Evolutionary conservation across 2,329 filamentous ascomycete species (phyloP).

Genomic region (Ploettnerulaceae sp.): DNA sequence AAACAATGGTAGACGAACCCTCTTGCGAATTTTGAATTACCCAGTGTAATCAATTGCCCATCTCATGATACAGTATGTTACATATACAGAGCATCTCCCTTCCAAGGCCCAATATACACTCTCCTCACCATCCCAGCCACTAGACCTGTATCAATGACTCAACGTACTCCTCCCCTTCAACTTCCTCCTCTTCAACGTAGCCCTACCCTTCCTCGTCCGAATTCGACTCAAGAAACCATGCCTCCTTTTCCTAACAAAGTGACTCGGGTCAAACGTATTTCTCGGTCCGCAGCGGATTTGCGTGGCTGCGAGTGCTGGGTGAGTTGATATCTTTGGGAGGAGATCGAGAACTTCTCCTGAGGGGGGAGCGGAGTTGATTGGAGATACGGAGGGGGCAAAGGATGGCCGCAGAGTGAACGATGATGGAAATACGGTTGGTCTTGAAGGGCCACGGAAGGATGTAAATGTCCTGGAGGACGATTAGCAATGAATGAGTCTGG

Average conservation of each 20-base stretch:
- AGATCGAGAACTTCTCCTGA: constrained; percentile 24
- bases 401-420: constrained; percentile 13
- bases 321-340: constrained; percentile 31
- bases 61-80: no score
- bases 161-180: constrained; percentile 33
- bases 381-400: not conserved
- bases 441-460: constrained; percentile 26
- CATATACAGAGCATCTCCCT: not conserved
- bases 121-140: not conserved
- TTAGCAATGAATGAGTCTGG: constrained; percentile 6
- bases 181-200: constrained; percentile 30
- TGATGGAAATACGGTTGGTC: constrained; percentile 27
- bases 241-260: constrained; percentile 36
- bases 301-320: constrained; percentile 29
- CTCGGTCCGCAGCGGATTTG: constrained; percentile 34
- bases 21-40: no score
- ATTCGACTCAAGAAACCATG: constrained; percentile 35
- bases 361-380: not conserved
- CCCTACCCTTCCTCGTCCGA: constrained; percentile 33
- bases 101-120: not conserved
- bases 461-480: constrained; percentile 29
- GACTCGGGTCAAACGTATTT: constrained; percentile 34
- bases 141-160: constrained; percentile 28
- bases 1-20: no score
- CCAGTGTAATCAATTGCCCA: no score